Evolutionary conservation across 1,284 basidiomycete species (phyloP).

Genomic region (Erythrobasidium hasegawianum): DNA sequence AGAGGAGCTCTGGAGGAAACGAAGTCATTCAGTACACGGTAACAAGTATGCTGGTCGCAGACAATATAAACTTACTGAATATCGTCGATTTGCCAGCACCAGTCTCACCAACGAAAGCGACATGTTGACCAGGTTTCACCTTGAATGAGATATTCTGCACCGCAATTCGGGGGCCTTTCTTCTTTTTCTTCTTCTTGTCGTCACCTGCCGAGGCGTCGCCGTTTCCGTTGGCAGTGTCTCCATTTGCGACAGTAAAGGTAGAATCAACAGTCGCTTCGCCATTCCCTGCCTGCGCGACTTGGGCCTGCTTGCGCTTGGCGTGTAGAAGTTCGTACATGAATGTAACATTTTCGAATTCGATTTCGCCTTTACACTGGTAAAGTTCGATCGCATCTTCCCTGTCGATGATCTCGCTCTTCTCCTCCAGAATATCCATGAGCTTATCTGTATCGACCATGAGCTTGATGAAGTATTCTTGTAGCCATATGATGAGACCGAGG

Average conservation of each 20-base stretch:
- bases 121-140: conserved; percentile 70
- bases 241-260: neutral
- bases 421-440: conserved; percentile 25
- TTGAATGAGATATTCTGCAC: conserved; percentile 76
- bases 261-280: no score
- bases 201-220: neutral
- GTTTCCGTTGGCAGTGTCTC: neutral
- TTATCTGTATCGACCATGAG: conserved; percentile 13
- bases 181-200: conserved; percentile 4
- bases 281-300: no score
- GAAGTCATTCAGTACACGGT: no score
- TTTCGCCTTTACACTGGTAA: conserved; percentile 15
- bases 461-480: neutral
- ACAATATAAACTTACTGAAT: conserved; percentile 33
- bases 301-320: neutral
- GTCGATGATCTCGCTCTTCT: conserved; percentile 28
- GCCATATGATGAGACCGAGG: neutral
- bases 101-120: conserved; percentile 73
- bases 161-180: conserved; percentile 54
- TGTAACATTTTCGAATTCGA: conserved; percentile 16
- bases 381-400: conserved; percentile 15
- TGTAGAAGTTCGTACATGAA: conserved; percentile 13
- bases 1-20: conserved; percentile 65
- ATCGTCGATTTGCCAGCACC: conserved; percentile 69
- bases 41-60: no score